A percentile compares a stretch with the other conserved stretches of the same genome.
These are phyloP conservation scores for Carallia pectinifolia DNA, from an alignment of 345 rosid genomes.

Conservation along the genomic window DNA sequence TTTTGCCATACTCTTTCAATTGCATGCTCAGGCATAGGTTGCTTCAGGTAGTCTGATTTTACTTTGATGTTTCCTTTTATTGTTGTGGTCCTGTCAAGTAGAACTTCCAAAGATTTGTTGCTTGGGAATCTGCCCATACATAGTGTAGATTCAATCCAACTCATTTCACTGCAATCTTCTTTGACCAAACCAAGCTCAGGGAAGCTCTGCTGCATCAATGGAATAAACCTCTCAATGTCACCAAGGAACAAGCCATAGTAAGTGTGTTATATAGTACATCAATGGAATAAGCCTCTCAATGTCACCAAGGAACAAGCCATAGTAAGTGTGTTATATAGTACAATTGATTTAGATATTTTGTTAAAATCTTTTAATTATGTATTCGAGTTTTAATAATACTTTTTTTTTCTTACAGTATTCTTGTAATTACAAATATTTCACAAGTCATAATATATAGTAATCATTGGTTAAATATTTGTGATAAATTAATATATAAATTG, in stretches of 20 bases:
- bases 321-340: background rate
- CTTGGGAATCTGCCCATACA: background rate
- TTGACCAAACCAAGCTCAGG: background rate
- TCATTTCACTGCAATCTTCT: background rate
- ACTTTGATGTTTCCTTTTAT: background rate
- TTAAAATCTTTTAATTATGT: too few species aligned
- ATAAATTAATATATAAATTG: too few species aligned
- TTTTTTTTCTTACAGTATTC: too few species aligned
- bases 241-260: background rate
- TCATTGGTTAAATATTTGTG: too few species aligned
- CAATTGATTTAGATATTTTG: too few species aligned
- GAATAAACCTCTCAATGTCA: background rate
- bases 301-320: background rate
- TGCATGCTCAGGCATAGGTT: constrained; percentile 1
- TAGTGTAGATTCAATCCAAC: background rate
- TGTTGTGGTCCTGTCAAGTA: background rate
- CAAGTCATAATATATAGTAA: too few species aligned
- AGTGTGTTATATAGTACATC: too few species aligned
- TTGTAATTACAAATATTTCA: too few species aligned
- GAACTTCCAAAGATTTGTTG: background rate
- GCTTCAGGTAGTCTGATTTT: constrained; percentile 9
- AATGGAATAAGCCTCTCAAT: background rate
- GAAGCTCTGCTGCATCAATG: background rate
- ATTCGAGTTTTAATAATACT: too few species aligned
- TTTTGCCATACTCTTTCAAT: background rate